Percentiles rank a stretch among this genome's conserved stretches.
phyloP scores from a whole-genome alignment of 2,329 filamentous ascomycete species.

The Aspergillus puulaauensis region DNA sequence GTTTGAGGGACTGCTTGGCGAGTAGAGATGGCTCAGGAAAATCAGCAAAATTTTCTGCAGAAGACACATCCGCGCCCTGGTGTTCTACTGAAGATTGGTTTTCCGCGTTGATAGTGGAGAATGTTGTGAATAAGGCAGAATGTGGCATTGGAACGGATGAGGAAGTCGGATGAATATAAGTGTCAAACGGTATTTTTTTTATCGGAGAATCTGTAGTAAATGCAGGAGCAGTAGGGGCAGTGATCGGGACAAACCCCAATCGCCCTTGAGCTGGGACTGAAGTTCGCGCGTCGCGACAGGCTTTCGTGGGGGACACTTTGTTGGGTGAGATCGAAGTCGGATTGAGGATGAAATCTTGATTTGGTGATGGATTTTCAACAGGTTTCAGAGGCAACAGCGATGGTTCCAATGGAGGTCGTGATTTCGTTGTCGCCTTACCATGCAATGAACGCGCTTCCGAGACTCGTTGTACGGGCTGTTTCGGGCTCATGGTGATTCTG shows the following conservation, averaged over 20 bases:
- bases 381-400: conserved; percentile 52
- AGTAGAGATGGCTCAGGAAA: conserved; percentile 48
- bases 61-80: conserved; percentile 37
- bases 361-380: conserved; percentile 42
- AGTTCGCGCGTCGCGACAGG: conserved; percentile 53
- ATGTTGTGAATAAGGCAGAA: conserved; percentile 52
- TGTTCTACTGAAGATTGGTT: conserved; percentile 48
- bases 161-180: conserved; percentile 22
- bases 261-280: conserved; percentile 58
- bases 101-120: conserved; percentile 46
- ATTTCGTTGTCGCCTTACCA: conserved; percentile 31
- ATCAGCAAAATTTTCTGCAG: conserved; percentile 47
- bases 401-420: conserved; percentile 49
- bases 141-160: conserved; percentile 37
- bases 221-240: conserved; percentile 42
- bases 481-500: conserved; percentile 36
- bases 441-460: conserved; percentile 53
- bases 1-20: conserved; percentile 51
- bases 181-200: conserved; percentile 43
- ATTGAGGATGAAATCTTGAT: conserved; percentile 66
- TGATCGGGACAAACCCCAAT: conserved; percentile 63
- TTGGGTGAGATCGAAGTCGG: conserved; percentile 51
- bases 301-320: conserved; percentile 70
- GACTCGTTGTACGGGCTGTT: conserved; percentile 49
- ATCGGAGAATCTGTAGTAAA: conserved; percentile 50